Evolutionary conservation across 1,284 basidiomycete species (phyloP), one percentile per base, ranked within the genome.

Genomic region (Austropuccinia psidii): DNA sequence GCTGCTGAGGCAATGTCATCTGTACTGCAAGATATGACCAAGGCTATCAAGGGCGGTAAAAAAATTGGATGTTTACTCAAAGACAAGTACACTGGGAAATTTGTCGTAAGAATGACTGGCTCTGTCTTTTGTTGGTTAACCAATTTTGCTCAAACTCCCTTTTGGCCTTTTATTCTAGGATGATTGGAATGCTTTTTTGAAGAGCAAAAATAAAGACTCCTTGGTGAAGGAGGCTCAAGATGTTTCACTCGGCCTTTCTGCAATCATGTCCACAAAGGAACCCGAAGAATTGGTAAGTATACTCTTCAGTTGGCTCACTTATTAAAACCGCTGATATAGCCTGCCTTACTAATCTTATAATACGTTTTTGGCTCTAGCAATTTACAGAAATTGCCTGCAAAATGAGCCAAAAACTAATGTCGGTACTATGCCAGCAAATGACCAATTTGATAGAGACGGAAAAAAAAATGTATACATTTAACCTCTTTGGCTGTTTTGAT

Each of bases 401-500:
- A 75, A 83, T 97, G 73, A 92, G 91, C 1, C 91, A 90, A 8
- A 93, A 92, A 0, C 84, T 96, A 24, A 86, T 98, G 78, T 85
- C 87, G 69, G 85, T 93, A 78, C 90, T 97, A 81, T 89, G 95
- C 73, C 90, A 91, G 52, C 95, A 91, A 81, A 86, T 98, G 78
- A 91, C 93, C 80, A 87, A 87, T 4, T 91, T 96, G 78, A 85
- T 98, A 49, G 95, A 98, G 82, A 88, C 89, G 76, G 92, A 93
- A 79, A 88, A 90, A 54, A 91, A 91, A 80, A 89, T 96, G 68
- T 72, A 15, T 35, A 15, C 15, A 47, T 49, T 60, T 58, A 43
- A 17, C 5, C n/a, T 29, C 35, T n/a, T 21, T 21, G 5, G 45
- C 8, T 43, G 27, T 15, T 11, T 19, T 33, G 13, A 39, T 39